Evolutionary conservation across 169 alveolate genomes (phyloP), one percentile per base, ranked within the genome.

Genomic region (Cryptosporidium canis): DNA sequence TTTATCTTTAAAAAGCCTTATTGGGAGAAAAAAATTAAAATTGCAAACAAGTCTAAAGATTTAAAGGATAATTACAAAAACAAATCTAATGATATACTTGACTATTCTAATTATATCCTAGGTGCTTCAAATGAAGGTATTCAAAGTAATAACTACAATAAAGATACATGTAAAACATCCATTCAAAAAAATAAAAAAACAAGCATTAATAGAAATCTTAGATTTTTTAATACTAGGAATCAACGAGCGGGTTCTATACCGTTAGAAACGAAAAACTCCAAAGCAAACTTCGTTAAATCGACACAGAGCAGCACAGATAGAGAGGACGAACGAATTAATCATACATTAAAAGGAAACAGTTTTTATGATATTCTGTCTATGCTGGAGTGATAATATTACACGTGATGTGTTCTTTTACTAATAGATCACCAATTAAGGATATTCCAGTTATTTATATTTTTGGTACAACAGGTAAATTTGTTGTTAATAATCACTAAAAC

Each of bases 391-490:
- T 7, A 41, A 21, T n/a, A 33, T 14, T 24, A 2, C 27, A 6
- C 41, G 21, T 37, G 12, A 77, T 77, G 61, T 43, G 63, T 61
- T 21, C 41, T 66, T 14, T 41, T 66, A 8, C 61, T 31, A 1
- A 5, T 16, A 48, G 27, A n/a, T 51, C 66, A 31, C 31, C 16
- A 5, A 45, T 33, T 51, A 18, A 70, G 27, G 47, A 58, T 58
- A 31, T 58, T 29, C 87, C 87, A 27, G 87, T 77, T 39, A 61
- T 77, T 56, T 77, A 37, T 39, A 77, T 77, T 39, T 77, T 77
- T 24, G 87, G 87, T 27, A 9, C 72, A 35, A 77, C 87, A 77
- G 87, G 87, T 77, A 77, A 35, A 77, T 77, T 77, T 16, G 9
- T 7, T 43, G 7, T 27, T 48, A 21, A 35, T 39, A 66, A 0